Base-by-base conservation (phyloP, 106 monocot species). In the Vanilla planifolia region DNA sequence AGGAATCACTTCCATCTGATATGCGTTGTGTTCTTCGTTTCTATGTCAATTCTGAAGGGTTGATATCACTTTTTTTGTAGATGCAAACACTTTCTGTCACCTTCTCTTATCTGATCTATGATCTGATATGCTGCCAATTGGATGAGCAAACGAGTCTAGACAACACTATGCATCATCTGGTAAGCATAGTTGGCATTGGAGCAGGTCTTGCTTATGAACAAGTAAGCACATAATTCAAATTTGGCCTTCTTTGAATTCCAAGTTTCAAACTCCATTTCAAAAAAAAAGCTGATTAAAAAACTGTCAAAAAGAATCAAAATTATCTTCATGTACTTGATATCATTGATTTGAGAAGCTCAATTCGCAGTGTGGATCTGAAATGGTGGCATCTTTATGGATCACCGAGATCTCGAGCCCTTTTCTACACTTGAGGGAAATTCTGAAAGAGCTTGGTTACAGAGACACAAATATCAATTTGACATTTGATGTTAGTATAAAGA, bases 171-270 rank as follows among this genome's bases (percentile, higher is more conserved):
- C 73, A 73, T 50, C 73, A 73, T 35, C n/a, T 23, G 11, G 59
- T 73, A 14, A 65, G 65, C 48, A 73, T 66, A 22, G 27, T 59
- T 50, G 73, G 73, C 25, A 57, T 68, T 36, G 68, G 58, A 59
- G 30, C 68, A 23, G 68, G 59, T 0, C 68, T 68, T 48, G 68
- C n/a, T 34, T 68, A 68, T 48, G 58, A 68, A 47, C 44, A 55
- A 47, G 68, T 68, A 42, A 13, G 53, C 21, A 21, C 36, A 21
- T 0, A 53, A 48, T 48, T 24, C 2, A n/a, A 48, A n/a, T n/a
- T n/a, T n/a, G n/a, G n/a, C n/a, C n/a, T n/a, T n/a, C n/a, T n/a
- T n/a, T n/a, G n/a, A n/a, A n/a, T n/a, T n/a, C n/a, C n/a, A n/a
- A n/a, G n/a, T n/a, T n/a, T n/a, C n/a, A n/a, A n/a, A n/a, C n/a